phyloP scores from a whole-genome alignment of 352 stramenopile genomes.

The Pythium aphanidermatum region DNA sequence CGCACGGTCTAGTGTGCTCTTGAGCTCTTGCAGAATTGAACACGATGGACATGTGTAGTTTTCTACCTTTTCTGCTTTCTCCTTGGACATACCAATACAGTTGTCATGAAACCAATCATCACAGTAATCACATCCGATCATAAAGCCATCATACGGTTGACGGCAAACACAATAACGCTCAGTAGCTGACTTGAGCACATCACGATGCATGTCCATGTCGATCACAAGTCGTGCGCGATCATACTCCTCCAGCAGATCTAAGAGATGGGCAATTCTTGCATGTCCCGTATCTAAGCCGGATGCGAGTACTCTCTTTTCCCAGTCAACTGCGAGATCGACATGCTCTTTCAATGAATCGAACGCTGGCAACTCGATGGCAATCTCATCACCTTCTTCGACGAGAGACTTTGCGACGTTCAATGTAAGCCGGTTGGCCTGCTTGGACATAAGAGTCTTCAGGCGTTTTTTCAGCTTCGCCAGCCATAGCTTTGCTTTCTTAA shows the following conservation, averaged over 20 bases:
- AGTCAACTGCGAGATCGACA: constrained; percentile 67
- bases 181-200: constrained; percentile 89
- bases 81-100: constrained; percentile 88
- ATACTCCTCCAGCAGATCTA: constrained; percentile 76
- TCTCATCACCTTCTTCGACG: constrained; percentile 76
- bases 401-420: constrained; percentile 51
- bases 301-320: constrained; percentile 66
- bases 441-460: constrained; percentile 62
- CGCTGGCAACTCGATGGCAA: constrained; percentile 64
- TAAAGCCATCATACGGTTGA: constrained; percentile 86
- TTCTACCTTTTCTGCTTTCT: constrained; percentile 93
- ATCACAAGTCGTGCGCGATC: constrained; percentile 68
- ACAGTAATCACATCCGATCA: constrained; percentile 86
- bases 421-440: constrained; percentile 57
- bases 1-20: constrained; percentile 44
- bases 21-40: constrained; percentile 86
- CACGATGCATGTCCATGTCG: constrained; percentile 83
- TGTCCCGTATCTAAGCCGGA: constrained; percentile 78
- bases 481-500: constrained; percentile 77
- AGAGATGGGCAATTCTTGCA: constrained; percentile 60
- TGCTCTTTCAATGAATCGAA: constrained; percentile 81
- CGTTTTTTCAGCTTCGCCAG: constrained; percentile 83
- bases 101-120: constrained; percentile 90
- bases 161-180: constrained; percentile 89
- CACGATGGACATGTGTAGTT: constrained; percentile 95